Evolutionary conservation across 2,329 filamentous ascomycete species (phyloP).

Genomic region (Alternaria angustiovoidea): DNA sequence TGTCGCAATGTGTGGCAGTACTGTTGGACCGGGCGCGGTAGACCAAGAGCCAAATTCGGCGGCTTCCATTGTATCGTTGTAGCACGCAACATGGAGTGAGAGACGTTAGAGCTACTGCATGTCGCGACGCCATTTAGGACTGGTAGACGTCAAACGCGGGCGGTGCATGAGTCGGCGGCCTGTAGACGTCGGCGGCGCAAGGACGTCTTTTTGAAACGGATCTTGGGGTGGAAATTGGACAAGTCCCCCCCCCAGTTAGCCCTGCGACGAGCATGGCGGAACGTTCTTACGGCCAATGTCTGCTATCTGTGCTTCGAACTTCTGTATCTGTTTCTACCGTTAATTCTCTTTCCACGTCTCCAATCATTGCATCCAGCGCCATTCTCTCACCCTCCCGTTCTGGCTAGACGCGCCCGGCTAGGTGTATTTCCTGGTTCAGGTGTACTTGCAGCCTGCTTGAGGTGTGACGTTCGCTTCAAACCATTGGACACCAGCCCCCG

Average conservation of each 20-base stretch:
- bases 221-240: slow-evolving; percentile 1
- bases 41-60: background rate
- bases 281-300: background rate
- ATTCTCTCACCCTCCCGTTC: slow-evolving; percentile 1
- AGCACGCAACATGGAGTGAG: background rate
- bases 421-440: background rate
- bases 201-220: slow-evolving; percentile 13
- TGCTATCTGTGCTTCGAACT: background rate
- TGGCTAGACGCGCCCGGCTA: background rate
- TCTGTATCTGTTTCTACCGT: background rate
- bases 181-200: slow-evolving; percentile 5
- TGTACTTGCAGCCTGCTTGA: background rate
- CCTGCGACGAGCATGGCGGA: background rate
- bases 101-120: slow-evolving; percentile 7
- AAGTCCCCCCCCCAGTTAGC: background rate
- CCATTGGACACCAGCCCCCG: slow-evolving; percentile 9
- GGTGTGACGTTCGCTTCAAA: slow-evolving; percentile 4
- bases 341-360: background rate
- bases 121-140: background rate
- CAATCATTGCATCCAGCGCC: background rate
- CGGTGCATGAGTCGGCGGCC: slow-evolving; percentile 17
- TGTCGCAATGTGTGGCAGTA: background rate
- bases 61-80: background rate
- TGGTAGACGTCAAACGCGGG: slow-evolving; percentile 15
- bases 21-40: background rate